Base-by-base conservation (phyloP, 2,329 filamentous ascomycete species). In the Paecilomyces dactylethromorphus region DNA sequence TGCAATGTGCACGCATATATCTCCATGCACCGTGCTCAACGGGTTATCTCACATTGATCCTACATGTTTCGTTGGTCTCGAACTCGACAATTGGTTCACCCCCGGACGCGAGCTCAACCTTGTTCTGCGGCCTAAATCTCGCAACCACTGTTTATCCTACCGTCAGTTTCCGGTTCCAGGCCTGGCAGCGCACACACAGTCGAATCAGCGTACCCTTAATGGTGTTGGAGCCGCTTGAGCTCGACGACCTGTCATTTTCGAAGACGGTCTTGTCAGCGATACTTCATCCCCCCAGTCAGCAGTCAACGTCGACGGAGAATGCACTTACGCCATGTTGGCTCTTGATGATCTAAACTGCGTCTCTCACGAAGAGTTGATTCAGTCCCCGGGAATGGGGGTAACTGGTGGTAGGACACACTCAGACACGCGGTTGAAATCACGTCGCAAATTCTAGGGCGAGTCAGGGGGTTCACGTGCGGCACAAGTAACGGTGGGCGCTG, bases 91-190 rank as follows among this genome's bases (percentile, higher is more conserved):
- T 93, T 63, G 92, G 90, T 78, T 94, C 88, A 76, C 93, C 93
- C 75, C 92, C 92, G 71, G 89, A 92, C 62, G 88, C 87, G 73
- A 95, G 83, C 81, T 99, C 94, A 76, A 94, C 79, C 80, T 91
- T 91, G 82, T 99, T 99, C 79, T 97, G 93, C 69, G 94, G 94
- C 73, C 94, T 87, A 80, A 99, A 99, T 71, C 94, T 91, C 81
- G 93, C 93, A 76, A 99, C 92, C 75, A 99, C 94, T 90, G 64
- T 84, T 57, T 24, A 61, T 54, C 22, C 24, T 32, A 32, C 35
- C 18, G 13, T 29, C 50, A 52, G 50, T 29, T 21, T 52, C 22
- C 39, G 39, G 39, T 45, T 45, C 39, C 39, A 45, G n/a, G 39
- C 6, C 39, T 18, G 39, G 39, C 18, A 45, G 39, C 39, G 39